These are phyloP conservation scores for Hortaea werneckii DNA, from an alignment of 2,329 filamentous ascomycete genomes.

Conservation along the genomic window DNA sequence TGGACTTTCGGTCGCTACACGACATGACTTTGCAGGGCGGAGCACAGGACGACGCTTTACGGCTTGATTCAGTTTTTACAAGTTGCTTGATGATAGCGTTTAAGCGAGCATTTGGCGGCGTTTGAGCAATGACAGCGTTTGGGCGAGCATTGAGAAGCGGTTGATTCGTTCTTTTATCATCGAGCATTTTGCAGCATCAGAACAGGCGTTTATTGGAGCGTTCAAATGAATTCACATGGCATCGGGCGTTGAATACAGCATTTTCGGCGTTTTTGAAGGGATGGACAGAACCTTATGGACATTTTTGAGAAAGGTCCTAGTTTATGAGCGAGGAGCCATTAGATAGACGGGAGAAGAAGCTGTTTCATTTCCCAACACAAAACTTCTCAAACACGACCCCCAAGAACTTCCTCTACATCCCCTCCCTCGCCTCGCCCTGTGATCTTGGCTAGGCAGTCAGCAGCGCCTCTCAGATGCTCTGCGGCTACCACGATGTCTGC, in stretches of 20 bases:
- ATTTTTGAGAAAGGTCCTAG: too few species aligned
- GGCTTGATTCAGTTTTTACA: not conserved
- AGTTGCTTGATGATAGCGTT: constrained; percentile 5
- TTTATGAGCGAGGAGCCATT: not conserved
- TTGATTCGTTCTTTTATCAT: not conserved
- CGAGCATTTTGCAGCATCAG: not conserved
- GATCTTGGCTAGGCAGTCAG: constrained; percentile 70
- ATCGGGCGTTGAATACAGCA: not conserved
- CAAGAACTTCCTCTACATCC: constrained; percentile 90
- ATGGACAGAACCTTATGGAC: not conserved
- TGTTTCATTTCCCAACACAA: constrained; percentile 30
- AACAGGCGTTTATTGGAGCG: not conserved
- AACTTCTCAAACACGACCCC: constrained; percentile 91
- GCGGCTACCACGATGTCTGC: constrained; percentile 83
- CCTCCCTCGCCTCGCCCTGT: constrained; percentile 76
- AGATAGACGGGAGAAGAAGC: not conserved
- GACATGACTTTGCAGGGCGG: not conserved
- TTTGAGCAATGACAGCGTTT: not conserved
- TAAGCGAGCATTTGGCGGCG: constrained; percentile 1
- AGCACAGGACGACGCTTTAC: not conserved
- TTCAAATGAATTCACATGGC: not conserved
- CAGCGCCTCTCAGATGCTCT: constrained; percentile 75
- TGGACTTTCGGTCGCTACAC: too few species aligned
- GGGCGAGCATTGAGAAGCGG: not conserved
- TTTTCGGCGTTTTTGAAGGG: not conserved